Percentiles rank a stretch among this genome's conserved stretches.
phyloP scores from a whole-genome alignment of 441 rosid genomes.

The Cnidoscolus chayamansa region DNA sequence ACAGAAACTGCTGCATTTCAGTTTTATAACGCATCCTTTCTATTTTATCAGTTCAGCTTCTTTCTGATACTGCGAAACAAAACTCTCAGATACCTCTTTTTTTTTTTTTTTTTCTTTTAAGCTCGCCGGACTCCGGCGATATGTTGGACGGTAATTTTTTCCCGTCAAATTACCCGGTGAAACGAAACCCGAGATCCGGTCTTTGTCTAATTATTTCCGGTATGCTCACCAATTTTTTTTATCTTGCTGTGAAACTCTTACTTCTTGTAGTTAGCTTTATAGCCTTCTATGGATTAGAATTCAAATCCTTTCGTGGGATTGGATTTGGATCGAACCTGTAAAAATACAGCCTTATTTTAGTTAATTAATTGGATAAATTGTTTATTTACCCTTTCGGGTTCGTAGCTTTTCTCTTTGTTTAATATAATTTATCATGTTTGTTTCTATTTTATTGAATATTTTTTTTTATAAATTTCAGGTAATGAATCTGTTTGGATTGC shows the following conservation, averaged over 20 bases:
- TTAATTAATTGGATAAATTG: constrained; percentile 15
- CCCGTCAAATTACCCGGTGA: constrained; percentile 16
- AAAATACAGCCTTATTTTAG: background rate
- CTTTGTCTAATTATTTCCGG: constrained; percentile 13
- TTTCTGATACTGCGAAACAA: constrained; percentile 11
- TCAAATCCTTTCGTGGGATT: constrained; percentile 10
- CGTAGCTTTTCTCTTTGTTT: background rate
- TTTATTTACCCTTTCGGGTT: background rate
- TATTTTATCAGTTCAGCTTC: constrained; percentile 21
- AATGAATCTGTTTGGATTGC: constrained; percentile 27
- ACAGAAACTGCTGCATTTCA: constrained; percentile 19
- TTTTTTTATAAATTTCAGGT: constrained; percentile 19
- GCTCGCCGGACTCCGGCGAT: constrained; percentile 49
- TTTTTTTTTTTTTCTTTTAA: constrained; percentile 13
- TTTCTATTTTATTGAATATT: background rate
- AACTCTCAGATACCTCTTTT: constrained; percentile 4
- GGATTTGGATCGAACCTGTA: constrained; percentile 18
- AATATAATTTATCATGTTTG: background rate
- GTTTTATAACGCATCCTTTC: constrained; percentile 24
- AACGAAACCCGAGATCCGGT: constrained; percentile 24
- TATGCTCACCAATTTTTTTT: constrained; percentile 5
- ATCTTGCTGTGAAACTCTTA: background rate
- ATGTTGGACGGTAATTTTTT: constrained; percentile 26
- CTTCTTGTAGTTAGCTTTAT: background rate
- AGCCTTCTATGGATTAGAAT: constrained; percentile 17